Conservation (phyloP, 179 eudicot species). For the Silene coronaria region DNA sequence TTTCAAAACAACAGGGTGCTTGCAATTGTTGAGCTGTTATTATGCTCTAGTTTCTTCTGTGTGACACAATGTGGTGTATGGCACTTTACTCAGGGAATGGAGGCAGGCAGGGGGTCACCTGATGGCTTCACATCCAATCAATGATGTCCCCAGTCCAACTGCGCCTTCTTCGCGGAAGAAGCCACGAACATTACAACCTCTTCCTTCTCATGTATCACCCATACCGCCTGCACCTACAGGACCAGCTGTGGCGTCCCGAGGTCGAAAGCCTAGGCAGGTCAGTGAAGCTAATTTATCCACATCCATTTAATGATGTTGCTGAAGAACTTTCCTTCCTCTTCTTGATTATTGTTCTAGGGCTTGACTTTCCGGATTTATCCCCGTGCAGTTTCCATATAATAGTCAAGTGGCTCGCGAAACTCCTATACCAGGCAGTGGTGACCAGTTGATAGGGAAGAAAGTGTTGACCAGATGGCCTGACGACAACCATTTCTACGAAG, state of each 20-base stretch:
- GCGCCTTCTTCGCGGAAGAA: slow-evolving; percentile 46
- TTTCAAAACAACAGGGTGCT: not conserved
- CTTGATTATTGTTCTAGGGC: slow-evolving; percentile 7
- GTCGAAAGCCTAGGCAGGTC: slow-evolving; percentile 56
- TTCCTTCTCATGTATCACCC: slow-evolving; percentile 33
- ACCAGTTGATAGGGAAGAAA: slow-evolving; percentile 38
- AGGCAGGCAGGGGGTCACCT: slow-evolving; percentile 49
- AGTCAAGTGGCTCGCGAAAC: slow-evolving; percentile 28
- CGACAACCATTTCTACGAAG: slow-evolving; percentile 44
- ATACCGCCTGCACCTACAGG: slow-evolving; percentile 42
- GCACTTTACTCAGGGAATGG: slow-evolving; percentile 49
- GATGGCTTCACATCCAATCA: slow-evolving; percentile 36
- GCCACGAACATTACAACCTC: slow-evolving; percentile 49
- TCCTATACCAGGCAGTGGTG: slow-evolving; percentile 31
- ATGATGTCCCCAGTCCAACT: slow-evolving; percentile 47
- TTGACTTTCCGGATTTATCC: slow-evolving; percentile 15
- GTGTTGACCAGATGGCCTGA: slow-evolving; percentile 51
- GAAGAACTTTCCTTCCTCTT: not conserved
- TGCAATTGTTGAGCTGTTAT: not conserved
- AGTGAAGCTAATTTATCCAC: not conserved
- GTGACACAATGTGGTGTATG: slow-evolving; percentile 13
- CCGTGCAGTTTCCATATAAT: slow-evolving; percentile 38
- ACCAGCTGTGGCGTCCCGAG: slow-evolving; percentile 36
- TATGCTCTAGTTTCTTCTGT: slow-evolving; percentile 8
- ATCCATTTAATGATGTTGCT: slow-evolving; percentile 2